Conservation (phyloP, 345 rosid genomes). For the Mangifera indica region DNA sequence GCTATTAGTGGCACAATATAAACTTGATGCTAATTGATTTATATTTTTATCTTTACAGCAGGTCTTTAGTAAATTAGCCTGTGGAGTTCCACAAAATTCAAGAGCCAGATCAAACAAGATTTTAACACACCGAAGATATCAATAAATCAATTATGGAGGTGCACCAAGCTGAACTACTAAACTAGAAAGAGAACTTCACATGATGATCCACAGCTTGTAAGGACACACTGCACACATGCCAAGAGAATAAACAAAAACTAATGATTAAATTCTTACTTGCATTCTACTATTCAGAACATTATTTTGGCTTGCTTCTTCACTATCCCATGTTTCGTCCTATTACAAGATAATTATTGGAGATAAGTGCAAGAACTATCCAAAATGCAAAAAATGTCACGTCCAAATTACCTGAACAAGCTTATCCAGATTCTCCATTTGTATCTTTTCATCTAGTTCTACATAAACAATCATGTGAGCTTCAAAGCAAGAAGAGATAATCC, state of each 20-base stretch:
- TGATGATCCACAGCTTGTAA: too few relatives aligned
- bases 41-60: too few relatives aligned
- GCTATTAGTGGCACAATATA: too few relatives aligned
- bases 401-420: slow-evolving; percentile 83
- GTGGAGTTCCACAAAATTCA: neutral
- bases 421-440: slow-evolving; percentile 92
- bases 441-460: slow-evolving; percentile 92
- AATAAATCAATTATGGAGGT: neutral
- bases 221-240: neutral
- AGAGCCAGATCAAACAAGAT: neutral
- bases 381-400: slow-evolving; percentile 9
- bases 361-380: slow-evolving; percentile 20
- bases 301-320: slow-evolving; percentile 91
- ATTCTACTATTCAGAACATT: slow-evolving; percentile 94
- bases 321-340: slow-evolving; percentile 98
- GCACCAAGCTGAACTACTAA: neutral
- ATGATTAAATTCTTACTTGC: slow-evolving; percentile 53
- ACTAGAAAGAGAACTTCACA: neutral
- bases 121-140: neutral
- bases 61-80: too few relatives aligned
- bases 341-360: slow-evolving; percentile 5
- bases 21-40: too few relatives aligned
- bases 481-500: slow-evolving; percentile 95
- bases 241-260: neutral
- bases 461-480: slow-evolving; percentile 89